Evolutionary conservation across 768 basidiomycete species (phyloP), one percentile per base, ranked within the genome.

Genomic region (Calocybe gangraenosa): DNA sequence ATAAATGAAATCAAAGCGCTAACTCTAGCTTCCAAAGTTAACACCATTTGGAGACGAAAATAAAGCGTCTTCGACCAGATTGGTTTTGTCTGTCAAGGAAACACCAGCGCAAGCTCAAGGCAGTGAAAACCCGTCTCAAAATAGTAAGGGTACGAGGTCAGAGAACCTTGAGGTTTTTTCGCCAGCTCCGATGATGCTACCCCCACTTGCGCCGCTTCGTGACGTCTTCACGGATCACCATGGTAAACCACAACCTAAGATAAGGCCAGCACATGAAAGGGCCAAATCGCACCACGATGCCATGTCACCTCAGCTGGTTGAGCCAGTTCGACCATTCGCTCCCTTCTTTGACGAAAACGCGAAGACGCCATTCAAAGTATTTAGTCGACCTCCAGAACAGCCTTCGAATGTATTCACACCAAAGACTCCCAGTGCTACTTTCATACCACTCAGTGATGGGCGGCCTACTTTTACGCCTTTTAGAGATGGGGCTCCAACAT

Each of bases 301-400:
- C 19, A 38, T 60, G 7, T 51, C 53, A 5, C 43, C 57, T 18
- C 50, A 47, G 11, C 35, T 54, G 8, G 57, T 58, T 6, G 61
- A 60, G 20, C 22, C 35, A 15, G 39, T 31, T 8, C 57, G 65
- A 7, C 49, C 65, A 6, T 74, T 73, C 53, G 64, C 62, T 6
- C 68, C 70, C 0, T 69, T 70, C 20, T 11, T 28, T 11, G 73
- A 73, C 31, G 70, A 74, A 44, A 70, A 66, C 49, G 63, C 62
- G n/a, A 64, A 64, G 42, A 73, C 75, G 7, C 74, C 78, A 2
- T 78, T 71, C 71, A 69, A 84, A 50, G 87, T 90, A 15, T 90
- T 90, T 62, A 85, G 79, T 47, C 76, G 83, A 13, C 87, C 84
- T n/a, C 81, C 81, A 0, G 70, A 72, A 33, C 68, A 73, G 37